Percentiles rank a stretch among this genome's conserved stretches.
These are phyloP conservation scores for Beauveria sp. DNA, from an alignment of 2,329 filamentous ascomycete species.

Conservation along the genomic window DNA sequence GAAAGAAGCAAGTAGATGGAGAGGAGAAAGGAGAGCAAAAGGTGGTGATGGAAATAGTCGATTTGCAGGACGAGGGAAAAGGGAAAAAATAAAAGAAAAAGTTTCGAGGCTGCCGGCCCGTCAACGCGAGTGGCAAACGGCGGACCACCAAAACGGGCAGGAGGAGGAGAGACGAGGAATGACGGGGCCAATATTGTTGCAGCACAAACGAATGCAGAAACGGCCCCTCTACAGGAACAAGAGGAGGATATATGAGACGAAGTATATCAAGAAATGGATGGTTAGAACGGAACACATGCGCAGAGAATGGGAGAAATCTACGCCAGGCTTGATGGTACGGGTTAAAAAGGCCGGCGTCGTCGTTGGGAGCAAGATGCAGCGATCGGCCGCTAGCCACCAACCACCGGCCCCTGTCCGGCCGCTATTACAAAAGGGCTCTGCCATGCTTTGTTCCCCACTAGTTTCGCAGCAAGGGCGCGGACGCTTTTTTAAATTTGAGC, in stretches of 20 bases:
- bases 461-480: too few relatives aligned
- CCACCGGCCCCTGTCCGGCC: not conserved
- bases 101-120: not conserved
- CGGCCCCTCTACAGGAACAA: not conserved
- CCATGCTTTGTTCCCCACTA: too few relatives aligned
- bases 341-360: not conserved
- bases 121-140: not conserved
- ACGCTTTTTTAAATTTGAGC: too few relatives aligned
- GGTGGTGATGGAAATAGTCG: not conserved
- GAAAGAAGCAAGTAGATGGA: not conserved
- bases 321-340: too few relatives aligned
- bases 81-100: too few relatives aligned
- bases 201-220: not conserved
- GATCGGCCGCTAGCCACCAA: not conserved
- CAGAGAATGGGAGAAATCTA: not conserved
- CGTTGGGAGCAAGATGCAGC: not conserved
- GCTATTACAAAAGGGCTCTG: too few relatives aligned
- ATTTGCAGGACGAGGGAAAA: not conserved
- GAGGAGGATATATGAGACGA: not conserved
- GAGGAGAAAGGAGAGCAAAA: not conserved
- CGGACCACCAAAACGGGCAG: not conserved
- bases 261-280: not conserved
- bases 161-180: not conserved
- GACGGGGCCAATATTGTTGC: not conserved
- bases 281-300: not conserved